Evolutionary conservation across 306 rosid species (phyloP), one percentile per base, ranked within the genome.

Genomic region (Cucumis cinereus): DNA sequence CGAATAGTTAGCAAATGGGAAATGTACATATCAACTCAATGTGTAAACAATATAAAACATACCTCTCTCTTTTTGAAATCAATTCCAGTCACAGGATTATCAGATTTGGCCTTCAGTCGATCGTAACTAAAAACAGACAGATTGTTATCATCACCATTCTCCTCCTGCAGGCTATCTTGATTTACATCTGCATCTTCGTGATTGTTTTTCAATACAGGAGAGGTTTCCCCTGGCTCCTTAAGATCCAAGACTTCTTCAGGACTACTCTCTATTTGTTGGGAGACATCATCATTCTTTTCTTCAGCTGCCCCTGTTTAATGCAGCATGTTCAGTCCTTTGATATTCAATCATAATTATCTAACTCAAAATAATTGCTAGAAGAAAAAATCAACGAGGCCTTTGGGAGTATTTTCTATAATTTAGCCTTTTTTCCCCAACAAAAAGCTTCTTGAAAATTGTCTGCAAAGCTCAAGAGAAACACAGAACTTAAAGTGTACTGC

Each of bases 51-150:
- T 40, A 26, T 41, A 56, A 67, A 74, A 80, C 93, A 77, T 45
- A 95, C 99, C 99, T 90, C 97, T 82, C 99, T 89, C 76, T 88
- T 75, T 85, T 95, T 90, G 64, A 92, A 88, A 83, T 95, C 99
- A 75, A 95, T 84, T 74, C 99, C 97, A 63, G 96, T 87, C 9
- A 86, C 93, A 52, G 85, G 90, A 82, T 87, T 90, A 55, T 85
- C 93, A 58, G 99, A 89, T 83, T 87, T 92, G 57, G 97, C 88
- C 80, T 86, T 90, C 77, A 95, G 86, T 84, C 92, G 96, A 84
- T 95, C 96, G 83, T 92, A 95, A 83, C 83, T 86, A 84, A 88
- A 88, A 66, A 83, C 73, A 26, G 83, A 71, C 36, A 45, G 84
- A 86, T 73, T 68, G 76, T 78, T 77, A 81, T 81, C 89, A 78